phyloP scores from a whole-genome alignment of 2,329 filamentous ascomycete species.

The Penicillium griseofulvum region DNA sequence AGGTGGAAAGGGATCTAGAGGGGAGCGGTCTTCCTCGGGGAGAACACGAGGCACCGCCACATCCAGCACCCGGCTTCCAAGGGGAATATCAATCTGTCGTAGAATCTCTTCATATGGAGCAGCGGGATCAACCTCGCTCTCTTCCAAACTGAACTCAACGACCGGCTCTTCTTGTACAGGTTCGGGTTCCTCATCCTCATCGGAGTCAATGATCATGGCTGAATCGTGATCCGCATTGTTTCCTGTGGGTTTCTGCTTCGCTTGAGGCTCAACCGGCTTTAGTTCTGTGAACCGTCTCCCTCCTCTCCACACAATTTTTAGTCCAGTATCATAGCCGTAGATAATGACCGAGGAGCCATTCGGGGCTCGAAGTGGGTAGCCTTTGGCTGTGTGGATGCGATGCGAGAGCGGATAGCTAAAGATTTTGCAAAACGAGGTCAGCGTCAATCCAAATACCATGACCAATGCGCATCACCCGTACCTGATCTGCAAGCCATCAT shows the following conservation, averaged over 20 bases:
- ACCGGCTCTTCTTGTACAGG: constrained; percentile 18
- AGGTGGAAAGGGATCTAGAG: constrained; percentile 45
- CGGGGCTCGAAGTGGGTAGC: constrained; percentile 58
- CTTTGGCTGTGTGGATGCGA: constrained; percentile 54
- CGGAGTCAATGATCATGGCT: constrained; percentile 57
- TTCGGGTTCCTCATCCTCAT: constrained; percentile 49
- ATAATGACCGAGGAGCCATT: constrained; percentile 63
- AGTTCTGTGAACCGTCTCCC: constrained; percentile 49
- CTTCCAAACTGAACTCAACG: constrained; percentile 52
- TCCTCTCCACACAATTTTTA: constrained; percentile 61
- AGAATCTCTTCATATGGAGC: constrained; percentile 55
- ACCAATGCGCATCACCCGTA: constrained; percentile 18
- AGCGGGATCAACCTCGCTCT: constrained; percentile 56
- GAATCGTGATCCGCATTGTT: constrained; percentile 37
- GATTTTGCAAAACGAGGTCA: constrained; percentile 10
- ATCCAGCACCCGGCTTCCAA: constrained; percentile 54
- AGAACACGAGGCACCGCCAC: constrained; percentile 51
- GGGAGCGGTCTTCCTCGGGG: constrained; percentile 38
- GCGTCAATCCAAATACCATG: not conserved
- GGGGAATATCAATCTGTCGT: constrained; percentile 54
- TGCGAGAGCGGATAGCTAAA: constrained; percentile 60
- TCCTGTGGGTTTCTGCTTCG: constrained; percentile 25
- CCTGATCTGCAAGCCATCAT: constrained; percentile 46
- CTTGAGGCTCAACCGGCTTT: constrained; percentile 22
- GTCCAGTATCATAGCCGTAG: constrained; percentile 58